These are phyloP conservation scores for Coniella lustricola DNA, from an alignment of 2,329 filamentous ascomycete species.

Conservation along the genomic window DNA sequence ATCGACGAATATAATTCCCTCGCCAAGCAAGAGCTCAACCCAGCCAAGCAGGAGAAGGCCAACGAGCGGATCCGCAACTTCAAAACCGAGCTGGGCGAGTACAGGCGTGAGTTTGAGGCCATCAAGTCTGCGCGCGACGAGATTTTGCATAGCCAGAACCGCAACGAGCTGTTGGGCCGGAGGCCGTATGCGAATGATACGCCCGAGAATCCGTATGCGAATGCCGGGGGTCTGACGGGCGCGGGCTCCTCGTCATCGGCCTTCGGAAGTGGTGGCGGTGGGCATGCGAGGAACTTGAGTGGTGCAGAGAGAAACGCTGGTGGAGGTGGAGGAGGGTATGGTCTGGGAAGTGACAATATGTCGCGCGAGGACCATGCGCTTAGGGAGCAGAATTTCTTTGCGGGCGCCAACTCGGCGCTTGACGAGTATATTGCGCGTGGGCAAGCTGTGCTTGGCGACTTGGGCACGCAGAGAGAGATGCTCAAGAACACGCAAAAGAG, in stretches of 20 bases:
- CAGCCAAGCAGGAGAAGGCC: conserved; percentile 87
- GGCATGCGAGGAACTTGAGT: conserved; percentile 36
- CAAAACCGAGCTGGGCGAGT: conserved; percentile 72
- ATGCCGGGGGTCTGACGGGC: too few relatives aligned
- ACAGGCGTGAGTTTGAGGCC: conserved; percentile 67
- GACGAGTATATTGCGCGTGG: conserved; percentile 93
- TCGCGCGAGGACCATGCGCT: conserved; percentile 75
- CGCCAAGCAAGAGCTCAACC: conserved; percentile 80
- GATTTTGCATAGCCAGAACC: conserved; percentile 55
- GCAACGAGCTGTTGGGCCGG: conserved; percentile 76
- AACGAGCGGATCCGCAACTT: conserved; percentile 80
- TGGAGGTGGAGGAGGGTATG: conserved; percentile 28
- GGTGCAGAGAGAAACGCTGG: conserved; percentile 21
- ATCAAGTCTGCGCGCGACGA: conserved; percentile 76
- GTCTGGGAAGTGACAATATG: conserved; percentile 53
- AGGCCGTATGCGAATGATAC: conserved; percentile 71
- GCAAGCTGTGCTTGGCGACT: conserved; percentile 79
- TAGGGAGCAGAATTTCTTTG: conserved; percentile 82
- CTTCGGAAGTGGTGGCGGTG: conserved; percentile 17
- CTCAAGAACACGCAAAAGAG: conserved; percentile 89
- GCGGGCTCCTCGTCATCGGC: conserved; percentile 20
- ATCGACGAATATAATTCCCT: conserved; percentile 87
- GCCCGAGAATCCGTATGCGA: conserved; percentile 89
- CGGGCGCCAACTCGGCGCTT: conserved; percentile 72
- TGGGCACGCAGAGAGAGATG: conserved; percentile 87